Conservation (phyloP, 2,329 filamentous ascomycete genomes). For the Pseudogymnoascus sp. region DNA sequence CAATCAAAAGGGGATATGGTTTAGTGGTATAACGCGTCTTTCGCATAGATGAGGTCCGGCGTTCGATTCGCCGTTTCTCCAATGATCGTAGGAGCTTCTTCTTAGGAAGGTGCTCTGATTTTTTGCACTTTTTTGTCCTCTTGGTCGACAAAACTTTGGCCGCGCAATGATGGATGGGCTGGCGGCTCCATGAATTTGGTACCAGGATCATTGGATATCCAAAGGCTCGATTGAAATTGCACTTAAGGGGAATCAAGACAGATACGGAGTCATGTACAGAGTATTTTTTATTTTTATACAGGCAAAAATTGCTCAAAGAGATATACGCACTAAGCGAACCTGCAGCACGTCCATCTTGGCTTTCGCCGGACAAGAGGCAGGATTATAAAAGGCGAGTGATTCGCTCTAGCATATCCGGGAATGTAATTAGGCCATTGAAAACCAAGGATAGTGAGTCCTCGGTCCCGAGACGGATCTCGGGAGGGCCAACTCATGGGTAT, state of each 20-base stretch:
- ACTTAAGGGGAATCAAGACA: background rate
- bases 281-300: background rate
- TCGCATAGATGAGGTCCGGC: constrained; percentile 7
- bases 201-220: background rate
- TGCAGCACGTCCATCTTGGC: constrained; percentile 4
- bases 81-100: background rate
- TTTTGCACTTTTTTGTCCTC: background rate
- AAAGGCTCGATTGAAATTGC: background rate
- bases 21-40: constrained; percentile 8
- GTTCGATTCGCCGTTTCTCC: constrained; percentile 8
- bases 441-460: constrained; percentile 8
- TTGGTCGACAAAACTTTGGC: background rate
- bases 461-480: constrained; percentile 2
- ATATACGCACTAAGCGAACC: constrained; percentile 10
- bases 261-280: background rate
- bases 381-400: constrained; percentile 9
- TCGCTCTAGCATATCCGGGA: constrained; percentile 9
- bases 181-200: background rate
- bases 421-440: constrained; percentile 10
- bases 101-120: background rate
- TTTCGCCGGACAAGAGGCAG: constrained; percentile 4
- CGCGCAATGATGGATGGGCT: background rate
- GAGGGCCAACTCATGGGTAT: constrained; percentile 9
- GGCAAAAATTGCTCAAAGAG: background rate
- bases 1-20: constrained; percentile 8